Percentiles rank a stretch among this genome's conserved stretches.
Evolutionary conservation across 306 rosid species (phyloP).

Genomic region (Acacia melanoxylon): DNA sequence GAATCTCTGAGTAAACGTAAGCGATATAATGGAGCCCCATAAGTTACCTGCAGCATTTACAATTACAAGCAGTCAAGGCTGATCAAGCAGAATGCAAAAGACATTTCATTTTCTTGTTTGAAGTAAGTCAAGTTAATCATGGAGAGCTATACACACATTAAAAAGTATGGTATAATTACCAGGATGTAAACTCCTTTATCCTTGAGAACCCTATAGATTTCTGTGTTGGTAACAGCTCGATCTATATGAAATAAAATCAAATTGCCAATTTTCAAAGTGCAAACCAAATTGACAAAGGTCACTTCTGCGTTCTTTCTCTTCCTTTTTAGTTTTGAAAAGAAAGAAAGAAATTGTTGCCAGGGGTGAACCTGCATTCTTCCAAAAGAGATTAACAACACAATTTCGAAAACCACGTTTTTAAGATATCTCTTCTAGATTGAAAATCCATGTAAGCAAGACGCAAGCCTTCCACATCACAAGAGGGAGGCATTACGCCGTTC

Average conservation of each 20-base stretch:
- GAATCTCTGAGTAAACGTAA: slow-evolving; percentile 60
- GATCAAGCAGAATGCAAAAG: slow-evolving; percentile 19
- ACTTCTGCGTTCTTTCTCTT: not conserved
- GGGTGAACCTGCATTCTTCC: not conserved
- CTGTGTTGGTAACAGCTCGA: not conserved
- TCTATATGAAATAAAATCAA: not conserved
- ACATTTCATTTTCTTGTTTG: not conserved
- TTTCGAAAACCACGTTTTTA: not conserved
- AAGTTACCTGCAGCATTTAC: slow-evolving; percentile 62
- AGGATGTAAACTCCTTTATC: slow-evolving; percentile 81
- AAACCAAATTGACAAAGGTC: not conserved
- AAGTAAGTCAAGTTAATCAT: not conserved
- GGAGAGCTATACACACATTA: slow-evolving; percentile 16
- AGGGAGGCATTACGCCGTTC: not conserved
- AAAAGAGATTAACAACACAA: not conserved
- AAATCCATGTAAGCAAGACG: slow-evolving; percentile 11
- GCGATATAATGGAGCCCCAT: slow-evolving; percentile 80
- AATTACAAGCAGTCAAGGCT: slow-evolving; percentile 33
- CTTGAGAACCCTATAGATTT: slow-evolving; percentile 83
- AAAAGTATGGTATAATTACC: slow-evolving; percentile 49
- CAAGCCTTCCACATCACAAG: not conserved
- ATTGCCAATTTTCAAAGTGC: not conserved
- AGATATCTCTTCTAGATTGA: not conserved
- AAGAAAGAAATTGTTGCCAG: not conserved
- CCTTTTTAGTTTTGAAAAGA: not conserved